Evolutionary conservation across 2,329 filamentous ascomycete genomes (phyloP), one percentile per base, ranked within the genome.

Genomic region (Arthroderma uncinatum): DNA sequence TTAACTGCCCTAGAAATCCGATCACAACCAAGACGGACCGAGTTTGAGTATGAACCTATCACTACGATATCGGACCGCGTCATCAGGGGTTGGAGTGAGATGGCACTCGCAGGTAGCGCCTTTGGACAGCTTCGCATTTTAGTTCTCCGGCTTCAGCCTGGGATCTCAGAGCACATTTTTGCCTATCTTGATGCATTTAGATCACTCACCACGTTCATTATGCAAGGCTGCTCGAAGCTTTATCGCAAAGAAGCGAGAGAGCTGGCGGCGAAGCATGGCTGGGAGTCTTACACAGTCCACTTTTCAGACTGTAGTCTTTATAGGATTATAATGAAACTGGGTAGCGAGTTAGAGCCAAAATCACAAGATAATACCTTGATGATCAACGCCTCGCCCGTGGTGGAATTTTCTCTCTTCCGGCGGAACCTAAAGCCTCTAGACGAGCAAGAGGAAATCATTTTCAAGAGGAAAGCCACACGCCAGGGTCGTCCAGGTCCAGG

Each of bases 51-150:
- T 9, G 58, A 53, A 50, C 42, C 60, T 4, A 30, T 58, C 30
- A 63, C 64, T 1, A 58, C 61, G 7, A 59, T 76, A 34, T 69
- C 67, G 54, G 70, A 75, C 59, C 67, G 74, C 3, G 64, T 75
- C 21, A 57, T 76, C 21, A 68, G 70, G 56, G 68, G 68, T 12
- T 76, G 74, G 74, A 62, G 69, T 23, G 74, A 76, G 53, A 61
- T 71, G 53, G 67, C 66, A 6, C 57, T 62, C 30, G 59, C 62
- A 2, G 60, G 66, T 6, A 62, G 62, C 8, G 69, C 69, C 4
- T 72, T 76, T 57, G 64, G 65, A 44, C 65, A 74, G 54, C 64
- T 76, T 2, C 67, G 70, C 2, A 61, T 72, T 21, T 56, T 76
- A 33, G 62, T 70, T 42, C 59, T 76, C 40, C 63, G 63, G 23